These are phyloP conservation scores for Chaetomium tenue DNA, from an alignment of 495 filamentous ascomycete species.

Conservation along the genomic window DNA sequence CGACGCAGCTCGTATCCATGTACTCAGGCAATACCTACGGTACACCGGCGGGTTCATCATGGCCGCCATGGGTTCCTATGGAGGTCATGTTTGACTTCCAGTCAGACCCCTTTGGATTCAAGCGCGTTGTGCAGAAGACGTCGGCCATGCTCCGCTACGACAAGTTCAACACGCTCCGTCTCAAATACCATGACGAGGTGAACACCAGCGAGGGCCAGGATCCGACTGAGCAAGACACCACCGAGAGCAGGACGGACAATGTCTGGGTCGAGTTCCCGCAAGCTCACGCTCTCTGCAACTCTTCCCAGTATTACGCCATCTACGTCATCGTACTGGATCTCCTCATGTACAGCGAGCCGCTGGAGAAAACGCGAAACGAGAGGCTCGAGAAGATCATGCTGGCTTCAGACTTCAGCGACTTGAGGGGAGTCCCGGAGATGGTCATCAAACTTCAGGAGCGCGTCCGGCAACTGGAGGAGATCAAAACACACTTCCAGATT, in stretches of 20 bases:
- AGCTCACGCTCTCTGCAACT: slow-evolving; percentile 89
- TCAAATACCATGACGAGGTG: slow-evolving; percentile 97
- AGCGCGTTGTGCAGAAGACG: slow-evolving; percentile 88
- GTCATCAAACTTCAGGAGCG: slow-evolving; percentile 86
- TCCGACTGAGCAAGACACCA: slow-evolving; percentile 48
- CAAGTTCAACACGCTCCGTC: slow-evolving; percentile 94
- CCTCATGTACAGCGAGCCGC: slow-evolving; percentile 88
- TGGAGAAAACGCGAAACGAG: slow-evolving; percentile 92
- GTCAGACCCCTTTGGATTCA: slow-evolving; percentile 89
- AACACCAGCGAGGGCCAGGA: slow-evolving; percentile 53
- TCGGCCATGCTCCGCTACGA: slow-evolving; percentile 92
- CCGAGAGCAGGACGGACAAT: slow-evolving; percentile 84
- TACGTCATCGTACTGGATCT: slow-evolving; percentile 96
- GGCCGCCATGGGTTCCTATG: slow-evolving; percentile 97
- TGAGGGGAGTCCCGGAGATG: slow-evolving; percentile 91
- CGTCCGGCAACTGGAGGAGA: slow-evolving; percentile 91
- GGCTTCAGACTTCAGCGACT: slow-evolving; percentile 98
- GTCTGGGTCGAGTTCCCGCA: slow-evolving; percentile 96
- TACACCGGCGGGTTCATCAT: slow-evolving; percentile 75
- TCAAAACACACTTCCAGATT: slow-evolving; percentile 93
- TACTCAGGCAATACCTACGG: slow-evolving; percentile 94
- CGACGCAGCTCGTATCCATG: slow-evolving; percentile 75
- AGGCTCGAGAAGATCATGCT: slow-evolving; percentile 97
- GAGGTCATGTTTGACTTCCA: slow-evolving; percentile 98
- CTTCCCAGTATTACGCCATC: slow-evolving; percentile 91